Conservation (phyloP, 129 eudicot genomes). For the Glebionis coronaria region DNA sequence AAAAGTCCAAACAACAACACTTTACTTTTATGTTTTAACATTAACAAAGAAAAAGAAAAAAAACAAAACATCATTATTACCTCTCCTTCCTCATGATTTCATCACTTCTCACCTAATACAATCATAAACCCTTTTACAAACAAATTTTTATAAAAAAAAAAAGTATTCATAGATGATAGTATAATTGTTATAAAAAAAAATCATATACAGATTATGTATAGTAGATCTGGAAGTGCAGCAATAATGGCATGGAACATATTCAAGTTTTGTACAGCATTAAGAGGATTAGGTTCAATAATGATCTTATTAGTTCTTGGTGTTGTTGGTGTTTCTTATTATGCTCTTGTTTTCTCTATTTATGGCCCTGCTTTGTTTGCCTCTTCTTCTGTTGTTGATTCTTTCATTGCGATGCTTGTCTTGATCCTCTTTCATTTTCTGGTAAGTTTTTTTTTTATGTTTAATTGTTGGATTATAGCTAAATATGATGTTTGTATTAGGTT, state of each 20-base stretch:
- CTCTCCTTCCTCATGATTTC: too few relatives aligned
- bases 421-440: constrained; percentile 73
- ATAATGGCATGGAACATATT: constrained; percentile 79
- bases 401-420: constrained; percentile 65
- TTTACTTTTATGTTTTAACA: too few relatives aligned
- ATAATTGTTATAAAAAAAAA: background rate
- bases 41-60: too few relatives aligned
- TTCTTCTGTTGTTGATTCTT: constrained; percentile 82
- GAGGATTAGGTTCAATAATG: constrained; percentile 91
- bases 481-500: too few relatives aligned
- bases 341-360: constrained; percentile 76
- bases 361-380: constrained; percentile 58
- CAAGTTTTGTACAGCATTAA: constrained; percentile 84
- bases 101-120: too few relatives aligned
- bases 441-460: constrained; percentile 2
- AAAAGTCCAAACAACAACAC: too few relatives aligned
- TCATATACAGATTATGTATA: constrained; percentile 29
- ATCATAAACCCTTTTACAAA: too few relatives aligned
- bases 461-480: too few relatives aligned
- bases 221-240: constrained; percentile 35
- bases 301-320: constrained; percentile 85
- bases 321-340: constrained; percentile 87
- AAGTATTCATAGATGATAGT: background rate
- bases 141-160: too few relatives aligned
- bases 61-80: too few relatives aligned